Percentiles rank a stretch among this genome's conserved stretches.
Conservation (phyloP, 2,329 filamentous ascomycete species). For the Cytospora leucostoma region DNA sequence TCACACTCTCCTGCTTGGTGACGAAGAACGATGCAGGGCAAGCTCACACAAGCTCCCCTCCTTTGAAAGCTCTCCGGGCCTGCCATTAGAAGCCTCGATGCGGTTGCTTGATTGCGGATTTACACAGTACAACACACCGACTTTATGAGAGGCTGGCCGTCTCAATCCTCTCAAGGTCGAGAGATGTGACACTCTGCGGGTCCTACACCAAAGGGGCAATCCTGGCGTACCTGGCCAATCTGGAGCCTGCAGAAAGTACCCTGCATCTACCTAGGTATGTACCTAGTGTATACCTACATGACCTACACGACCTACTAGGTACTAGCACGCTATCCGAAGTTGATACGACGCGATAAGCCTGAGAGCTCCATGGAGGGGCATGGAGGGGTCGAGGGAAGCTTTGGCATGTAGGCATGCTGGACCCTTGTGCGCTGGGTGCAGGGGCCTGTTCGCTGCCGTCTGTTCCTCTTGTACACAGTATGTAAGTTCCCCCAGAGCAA, state of each 20-base stretch:
- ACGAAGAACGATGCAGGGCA: neutral
- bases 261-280: constrained; percentile 14
- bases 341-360: constrained; percentile 23
- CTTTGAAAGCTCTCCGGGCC: neutral
- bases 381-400: constrained; percentile 3
- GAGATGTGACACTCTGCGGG: constrained; percentile 20
- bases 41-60: neutral
- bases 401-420: neutral
- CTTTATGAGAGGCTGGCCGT: constrained; percentile 21
- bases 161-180: constrained; percentile 7
- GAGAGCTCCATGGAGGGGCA: constrained; percentile 14
- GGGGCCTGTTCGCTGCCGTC: neutral
- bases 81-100: neutral
- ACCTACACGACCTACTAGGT: too few species aligned
- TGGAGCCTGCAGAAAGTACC: constrained; percentile 19
- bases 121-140: constrained; percentile 20
- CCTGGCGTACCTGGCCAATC: constrained; percentile 15
- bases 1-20: neutral
- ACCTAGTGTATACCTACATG: too few species aligned
- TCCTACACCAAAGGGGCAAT: constrained; percentile 19
- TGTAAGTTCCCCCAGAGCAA: neutral
- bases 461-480: constrained; percentile 8
- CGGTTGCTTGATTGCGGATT: neutral
- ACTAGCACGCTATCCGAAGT: constrained; percentile 6
- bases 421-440: neutral